Percentiles rank a stretch among this genome's conserved stretches.
phyloP scores from a whole-genome alignment of 1,139 yeast genomes.

The Meyerozyma smithsonii region DNA sequence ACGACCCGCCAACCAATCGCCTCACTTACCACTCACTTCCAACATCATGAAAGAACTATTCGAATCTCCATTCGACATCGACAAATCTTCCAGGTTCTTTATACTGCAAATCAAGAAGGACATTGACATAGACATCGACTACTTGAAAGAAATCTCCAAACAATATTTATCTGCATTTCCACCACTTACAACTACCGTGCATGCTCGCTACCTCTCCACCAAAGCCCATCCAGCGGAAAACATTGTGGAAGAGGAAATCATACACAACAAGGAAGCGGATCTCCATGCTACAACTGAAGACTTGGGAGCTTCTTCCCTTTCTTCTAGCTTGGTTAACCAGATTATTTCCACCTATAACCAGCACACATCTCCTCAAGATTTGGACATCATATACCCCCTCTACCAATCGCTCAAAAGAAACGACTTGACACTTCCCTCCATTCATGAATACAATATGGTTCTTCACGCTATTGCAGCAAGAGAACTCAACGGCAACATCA shows the following conservation, averaged over 20 bases:
- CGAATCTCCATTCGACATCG: background rate
- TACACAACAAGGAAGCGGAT: too few species aligned
- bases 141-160: slow-evolving; percentile 18
- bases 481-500: slow-evolving; percentile 21
- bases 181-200: background rate
- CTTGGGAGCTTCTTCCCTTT: slow-evolving; percentile 12
- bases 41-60: slow-evolving; percentile 1
- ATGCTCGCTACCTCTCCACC: background rate
- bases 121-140: slow-evolving; percentile 19
- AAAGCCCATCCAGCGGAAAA: background rate
- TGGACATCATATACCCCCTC: slow-evolving; percentile 36
- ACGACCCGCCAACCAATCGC: background rate
- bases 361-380: slow-evolving; percentile 17
- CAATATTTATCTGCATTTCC: slow-evolving; percentile 16
- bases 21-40: background rate
- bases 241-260: background rate
- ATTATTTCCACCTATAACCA: slow-evolving; percentile 16
- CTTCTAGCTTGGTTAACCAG: slow-evolving; percentile 18
- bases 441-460: slow-evolving; percentile 33
- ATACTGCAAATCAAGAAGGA: slow-evolving; percentile 30
- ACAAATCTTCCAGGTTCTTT: slow-evolving; percentile 18
- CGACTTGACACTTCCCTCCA: slow-evolving; percentile 26
- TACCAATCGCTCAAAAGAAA: slow-evolving; percentile 42
- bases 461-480: slow-evolving; percentile 30
- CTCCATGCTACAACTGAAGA: too few species aligned